These are phyloP conservation scores for Gamsiella multidivaricata DNA, from an alignment of 192 early-diverging fungal genomes.

Conservation along the genomic window DNA sequence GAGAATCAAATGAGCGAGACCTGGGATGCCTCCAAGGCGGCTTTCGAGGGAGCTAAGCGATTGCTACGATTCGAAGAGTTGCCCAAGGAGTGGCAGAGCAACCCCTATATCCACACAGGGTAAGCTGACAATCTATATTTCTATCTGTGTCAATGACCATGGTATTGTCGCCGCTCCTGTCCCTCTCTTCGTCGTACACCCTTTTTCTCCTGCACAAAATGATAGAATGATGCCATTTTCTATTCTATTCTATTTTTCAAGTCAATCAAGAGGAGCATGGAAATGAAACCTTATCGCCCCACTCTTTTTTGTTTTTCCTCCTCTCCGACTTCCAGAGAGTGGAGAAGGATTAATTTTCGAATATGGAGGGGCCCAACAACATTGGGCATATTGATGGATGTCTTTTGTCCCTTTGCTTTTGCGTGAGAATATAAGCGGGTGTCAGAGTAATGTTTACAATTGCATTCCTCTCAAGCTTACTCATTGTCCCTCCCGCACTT, in stretches of 20 bases:
- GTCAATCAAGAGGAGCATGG: neutral
- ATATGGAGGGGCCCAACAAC: no score
- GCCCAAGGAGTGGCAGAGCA: conserved; percentile 72
- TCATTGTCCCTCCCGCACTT: neutral
- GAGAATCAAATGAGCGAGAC: conserved; percentile 63
- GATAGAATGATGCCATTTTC: neutral
- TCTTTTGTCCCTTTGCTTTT: no score
- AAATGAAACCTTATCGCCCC: conserved; percentile 49
- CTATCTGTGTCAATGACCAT: neutral
- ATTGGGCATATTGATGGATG: no score
- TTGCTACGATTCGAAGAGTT: conserved; percentile 68
- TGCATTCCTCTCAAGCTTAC: no score
- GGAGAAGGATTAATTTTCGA: neutral
- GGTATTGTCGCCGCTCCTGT: no score
- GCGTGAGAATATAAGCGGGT: no score
- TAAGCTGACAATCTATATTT: conserved; percentile 31
- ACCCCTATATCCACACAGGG: conserved; percentile 65
- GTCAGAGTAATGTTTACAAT: no score
- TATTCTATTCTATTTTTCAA: neutral
- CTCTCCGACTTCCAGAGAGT: no score
- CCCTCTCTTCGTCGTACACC: neutral
- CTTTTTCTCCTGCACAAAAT: neutral
- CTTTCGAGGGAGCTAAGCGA: conserved; percentile 65
- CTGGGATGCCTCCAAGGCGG: conserved; percentile 70
- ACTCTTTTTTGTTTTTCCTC: conserved; percentile 9